Evolutionary conservation across 257 asterid genomes (phyloP).

Genomic region (Salvia rosmarinus): DNA sequence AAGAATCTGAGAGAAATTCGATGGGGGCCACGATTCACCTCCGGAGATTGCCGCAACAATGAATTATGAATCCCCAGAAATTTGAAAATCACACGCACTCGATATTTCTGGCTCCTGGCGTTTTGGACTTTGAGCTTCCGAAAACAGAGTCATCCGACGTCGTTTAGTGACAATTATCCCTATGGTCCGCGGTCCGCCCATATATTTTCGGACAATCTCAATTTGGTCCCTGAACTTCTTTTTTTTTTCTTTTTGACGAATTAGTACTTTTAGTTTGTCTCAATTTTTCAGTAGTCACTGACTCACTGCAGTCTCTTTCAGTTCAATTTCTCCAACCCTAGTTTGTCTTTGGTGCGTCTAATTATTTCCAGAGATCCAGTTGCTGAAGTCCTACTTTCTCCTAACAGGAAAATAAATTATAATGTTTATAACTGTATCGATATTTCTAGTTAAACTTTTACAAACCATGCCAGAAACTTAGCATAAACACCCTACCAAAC

Average conservation of each 20-base stretch:
- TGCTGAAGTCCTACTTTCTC: background rate
- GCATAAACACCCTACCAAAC: background rate
- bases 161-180: constrained; percentile 3
- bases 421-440: too few species aligned
- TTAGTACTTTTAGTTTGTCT: background rate
- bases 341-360: background rate
- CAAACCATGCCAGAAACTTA: background rate
- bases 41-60: constrained; percentile 30
- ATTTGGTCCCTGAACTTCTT: constrained; percentile 2
- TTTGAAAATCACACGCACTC: constrained; percentile 24
- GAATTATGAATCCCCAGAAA: constrained; percentile 33
- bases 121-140: constrained; percentile 31
- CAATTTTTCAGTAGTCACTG: background rate
- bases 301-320: background rate
- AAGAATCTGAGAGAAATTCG: constrained; percentile 42
- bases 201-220: background rate
- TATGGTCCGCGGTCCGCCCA: too few species aligned
- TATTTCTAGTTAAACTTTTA: too few species aligned
- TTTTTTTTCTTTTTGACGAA: constrained; percentile 1
- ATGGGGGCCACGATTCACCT: constrained; percentile 64
- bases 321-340: background rate
- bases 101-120: constrained; percentile 49
- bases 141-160: constrained; percentile 28
- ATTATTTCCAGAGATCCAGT: background rate
- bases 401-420: too few species aligned